Percentiles rank a stretch among this genome's conserved stretches.
phyloP scores from a whole-genome alignment of 2,329 filamentous ascomycete species.

The Magnaporthiopsis incrustans region DNA sequence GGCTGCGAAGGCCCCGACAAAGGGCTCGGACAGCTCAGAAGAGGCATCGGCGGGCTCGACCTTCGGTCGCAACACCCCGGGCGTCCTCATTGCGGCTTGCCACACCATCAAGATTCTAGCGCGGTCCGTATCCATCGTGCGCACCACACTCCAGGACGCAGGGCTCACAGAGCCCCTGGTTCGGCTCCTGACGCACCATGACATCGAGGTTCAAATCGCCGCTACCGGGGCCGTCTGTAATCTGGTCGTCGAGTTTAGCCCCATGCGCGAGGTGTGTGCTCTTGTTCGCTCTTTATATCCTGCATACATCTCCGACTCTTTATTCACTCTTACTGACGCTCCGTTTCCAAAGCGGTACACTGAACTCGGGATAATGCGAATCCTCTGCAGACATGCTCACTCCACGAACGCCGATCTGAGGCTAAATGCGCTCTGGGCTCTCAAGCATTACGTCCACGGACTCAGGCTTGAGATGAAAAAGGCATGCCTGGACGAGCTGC shows the following conservation, averaged over 20 bases:
- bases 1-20: constrained; percentile 11
- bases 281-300: background rate
- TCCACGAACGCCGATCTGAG: constrained; percentile 72
- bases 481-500: constrained; percentile 67
- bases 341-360: constrained; percentile 14
- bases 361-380: constrained; percentile 64
- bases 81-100: constrained; percentile 79
- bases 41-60: constrained; percentile 26
- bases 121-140: constrained; percentile 72
- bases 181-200: constrained; percentile 62
- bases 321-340: constrained; percentile 11
- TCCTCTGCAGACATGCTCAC: constrained; percentile 77
- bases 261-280: constrained; percentile 71
- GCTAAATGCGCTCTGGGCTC: constrained; percentile 82
- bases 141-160: constrained; percentile 82
- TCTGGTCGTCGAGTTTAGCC: constrained; percentile 79
- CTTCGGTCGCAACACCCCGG: constrained; percentile 65
- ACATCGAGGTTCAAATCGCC: constrained; percentile 75
- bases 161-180: constrained; percentile 73
- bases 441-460: constrained; percentile 81
- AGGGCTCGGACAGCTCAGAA: constrained; percentile 23
- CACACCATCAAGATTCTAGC: constrained; percentile 73
- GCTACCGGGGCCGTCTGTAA: constrained; percentile 82
- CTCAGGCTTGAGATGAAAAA: constrained; percentile 66
- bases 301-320: background rate